Evolutionary conservation across 202 grass and related monocot species (phyloP), one percentile per base, ranked within the genome.

Genomic region (Setaria viridis): DNA sequence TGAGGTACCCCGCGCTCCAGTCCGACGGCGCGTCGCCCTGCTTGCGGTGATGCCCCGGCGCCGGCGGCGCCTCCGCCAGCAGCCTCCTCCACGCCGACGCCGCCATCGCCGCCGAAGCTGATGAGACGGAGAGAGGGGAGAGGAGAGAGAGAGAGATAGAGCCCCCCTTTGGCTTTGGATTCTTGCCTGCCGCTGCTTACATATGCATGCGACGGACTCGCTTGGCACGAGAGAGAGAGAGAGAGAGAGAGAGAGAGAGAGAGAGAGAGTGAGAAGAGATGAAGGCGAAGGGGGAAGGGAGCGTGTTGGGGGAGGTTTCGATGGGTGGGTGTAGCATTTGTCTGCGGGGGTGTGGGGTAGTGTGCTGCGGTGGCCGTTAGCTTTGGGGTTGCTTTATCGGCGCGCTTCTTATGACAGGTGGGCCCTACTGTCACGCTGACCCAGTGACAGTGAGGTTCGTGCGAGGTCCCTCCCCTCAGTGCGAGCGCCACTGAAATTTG

Each of bases 1-100:
- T 95, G 74, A 98, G 84, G 71, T 94, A 95, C 30, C 89, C 91
- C 13, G 78, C 84, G 55, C 75, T 91, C 91, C 88, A 95, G 57
- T 85, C 77, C 60, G 93, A 63, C 86, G 87, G 10, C 70, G 80
- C 21, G 60, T 34, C 63, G 17, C 57, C 68, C 76, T 87, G 85
- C 73, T 58, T 59, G 77, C 4, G 80, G 16, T 33, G 57, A 0
- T 73, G 74, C 47, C 20, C 58, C 89, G 71, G 85, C 56, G 43
- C 81, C 56, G 43, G 43, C 43, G 81, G 56, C 70, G 51, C 70
- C 11, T 81, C 81, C 12, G 84, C 85, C 63, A 85, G 81, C 70
- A 88, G 85, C 77, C 81, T 66, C 89, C 77, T 85, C 81, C 46
- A 3, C 30, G 17, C 62, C 35, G 39, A 41, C 39, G 39, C 39